A percentile compares a stretch with the other conserved stretches of the same genome.
Conservation (phyloP, 805 yeast species). For the Saccharomycopsis sp. region DNA sequence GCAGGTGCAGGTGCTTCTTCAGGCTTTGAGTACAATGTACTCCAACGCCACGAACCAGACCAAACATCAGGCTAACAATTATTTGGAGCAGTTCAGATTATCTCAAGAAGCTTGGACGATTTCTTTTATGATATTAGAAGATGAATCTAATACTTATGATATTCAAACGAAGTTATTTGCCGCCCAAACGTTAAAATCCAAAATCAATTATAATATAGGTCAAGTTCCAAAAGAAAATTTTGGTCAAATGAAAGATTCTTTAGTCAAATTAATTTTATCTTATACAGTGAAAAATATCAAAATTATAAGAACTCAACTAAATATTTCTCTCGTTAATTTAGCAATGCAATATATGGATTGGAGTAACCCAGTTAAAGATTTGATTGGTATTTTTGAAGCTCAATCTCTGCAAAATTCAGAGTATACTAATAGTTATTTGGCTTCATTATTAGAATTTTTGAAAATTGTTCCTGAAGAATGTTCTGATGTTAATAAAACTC, state of each 20-base stretch:
- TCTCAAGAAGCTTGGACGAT: conserved; percentile 73
- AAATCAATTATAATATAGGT: conserved; percentile 68
- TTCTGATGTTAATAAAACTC: conserved; percentile 62
- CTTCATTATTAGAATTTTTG: conserved; percentile 63
- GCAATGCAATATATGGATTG: conserved; percentile 70
- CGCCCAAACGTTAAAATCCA: conserved; percentile 84
- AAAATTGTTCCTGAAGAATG: conserved; percentile 89
- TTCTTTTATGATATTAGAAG: conserved; percentile 42
- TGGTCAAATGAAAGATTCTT: conserved; percentile 52
- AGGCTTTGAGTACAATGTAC: conserved; percentile 39
- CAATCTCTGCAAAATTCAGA: conserved; percentile 9
- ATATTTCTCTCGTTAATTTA: conserved; percentile 71
- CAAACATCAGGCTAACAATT: conserved; percentile 40
- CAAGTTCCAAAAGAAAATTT: conserved; percentile 61
- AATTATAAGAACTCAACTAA: conserved; percentile 72
- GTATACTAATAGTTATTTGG: conserved; percentile 12
- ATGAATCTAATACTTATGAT: conserved; percentile 22
- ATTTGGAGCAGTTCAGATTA: conserved; percentile 74
- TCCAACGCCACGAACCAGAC: conserved; percentile 28
- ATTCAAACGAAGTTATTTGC: conserved; percentile 68
- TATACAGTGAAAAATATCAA: conserved; percentile 36
- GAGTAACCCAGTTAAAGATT: conserved; percentile 60
- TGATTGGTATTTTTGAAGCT: conserved; percentile 35
- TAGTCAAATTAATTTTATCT: conserved; percentile 44
- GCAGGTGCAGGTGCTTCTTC: conserved; percentile 24